Evolutionary conservation across 352 stramenopile species (phyloP).

Genomic region (Pythium brassicae): DNA sequence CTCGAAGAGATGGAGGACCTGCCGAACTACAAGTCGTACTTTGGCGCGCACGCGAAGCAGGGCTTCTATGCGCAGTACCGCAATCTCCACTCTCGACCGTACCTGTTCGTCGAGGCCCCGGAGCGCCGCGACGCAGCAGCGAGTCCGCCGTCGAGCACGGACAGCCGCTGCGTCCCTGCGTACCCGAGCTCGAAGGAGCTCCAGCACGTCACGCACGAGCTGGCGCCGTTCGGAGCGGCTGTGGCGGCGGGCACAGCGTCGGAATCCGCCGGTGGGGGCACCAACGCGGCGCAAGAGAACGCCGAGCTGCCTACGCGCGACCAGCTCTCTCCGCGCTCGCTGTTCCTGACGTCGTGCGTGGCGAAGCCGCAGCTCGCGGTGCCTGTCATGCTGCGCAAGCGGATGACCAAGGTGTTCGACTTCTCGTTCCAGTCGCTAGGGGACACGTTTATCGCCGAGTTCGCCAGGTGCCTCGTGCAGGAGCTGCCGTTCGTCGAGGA

Average conservation of each 20-base stretch:
- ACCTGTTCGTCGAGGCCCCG: conserved; percentile 42
- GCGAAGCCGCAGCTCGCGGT: conserved; percentile 47
- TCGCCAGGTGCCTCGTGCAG: conserved; percentile 51
- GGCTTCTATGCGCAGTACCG: conserved; percentile 65
- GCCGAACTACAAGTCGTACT: conserved; percentile 51
- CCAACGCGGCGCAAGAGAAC: conserved; percentile 3
- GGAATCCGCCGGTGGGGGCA: not conserved
- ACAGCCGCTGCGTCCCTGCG: conserved; percentile 28
- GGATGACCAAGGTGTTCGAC: conserved; percentile 67
- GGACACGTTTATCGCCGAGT: conserved; percentile 58
- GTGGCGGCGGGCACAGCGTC: conserved; percentile 2
- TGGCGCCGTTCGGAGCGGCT: conserved; percentile 15
- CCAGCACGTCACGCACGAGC: conserved; percentile 25
- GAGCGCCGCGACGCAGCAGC: not conserved
- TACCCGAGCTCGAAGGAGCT: conserved; percentile 44
- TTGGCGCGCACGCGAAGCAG: conserved; percentile 45
- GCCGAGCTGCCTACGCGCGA: conserved; percentile 30
- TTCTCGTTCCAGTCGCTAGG: conserved; percentile 82
- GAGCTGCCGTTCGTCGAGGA: conserved; percentile 67
- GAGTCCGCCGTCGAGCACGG: not conserved
- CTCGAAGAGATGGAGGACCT: conserved; percentile 36
- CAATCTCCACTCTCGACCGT: conserved; percentile 55
- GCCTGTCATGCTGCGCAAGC: conserved; percentile 57
- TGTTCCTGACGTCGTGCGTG: conserved; percentile 53
- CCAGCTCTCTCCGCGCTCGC: conserved; percentile 55